Conservation (phyloP, 208 protist species). For the Leishmania mexicana region DNA sequence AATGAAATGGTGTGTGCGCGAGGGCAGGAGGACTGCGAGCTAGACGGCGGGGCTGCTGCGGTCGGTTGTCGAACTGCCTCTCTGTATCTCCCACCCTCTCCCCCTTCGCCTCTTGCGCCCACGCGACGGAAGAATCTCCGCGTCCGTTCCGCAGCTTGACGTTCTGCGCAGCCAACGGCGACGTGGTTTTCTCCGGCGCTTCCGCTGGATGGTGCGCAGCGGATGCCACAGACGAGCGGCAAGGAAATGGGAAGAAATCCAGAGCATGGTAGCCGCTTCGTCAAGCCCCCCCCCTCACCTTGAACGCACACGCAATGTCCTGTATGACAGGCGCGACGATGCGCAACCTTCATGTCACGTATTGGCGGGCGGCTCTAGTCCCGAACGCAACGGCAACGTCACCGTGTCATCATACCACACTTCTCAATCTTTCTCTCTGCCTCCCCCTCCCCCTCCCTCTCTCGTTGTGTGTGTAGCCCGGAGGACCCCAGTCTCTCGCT, state of each 20-base stretch:
- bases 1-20: not conserved
- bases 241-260: not conserved
- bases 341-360: not conserved
- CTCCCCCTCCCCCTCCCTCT: not conserved
- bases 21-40: not conserved
- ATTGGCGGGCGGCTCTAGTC: not conserved
- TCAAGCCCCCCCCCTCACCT: not conserved
- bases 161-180: not conserved
- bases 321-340: not conserved
- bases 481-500: not conserved
- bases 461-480: not conserved
- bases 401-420: not conserved
- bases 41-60: not conserved
- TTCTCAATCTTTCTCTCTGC: not conserved
- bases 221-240: not conserved
- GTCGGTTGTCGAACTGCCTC: not conserved
- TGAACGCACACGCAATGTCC: not conserved
- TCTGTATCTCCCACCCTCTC: no score
- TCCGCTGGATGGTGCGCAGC: slow-evolving; percentile 8
- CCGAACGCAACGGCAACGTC: not conserved
- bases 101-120: not conserved
- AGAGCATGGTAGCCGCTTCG: not conserved
- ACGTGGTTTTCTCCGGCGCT: not conserved
- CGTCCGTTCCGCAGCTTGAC: not conserved
- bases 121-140: not conserved